phyloP scores from a whole-genome alignment of 306 rosid species.

The Lablab purpureus region DNA sequence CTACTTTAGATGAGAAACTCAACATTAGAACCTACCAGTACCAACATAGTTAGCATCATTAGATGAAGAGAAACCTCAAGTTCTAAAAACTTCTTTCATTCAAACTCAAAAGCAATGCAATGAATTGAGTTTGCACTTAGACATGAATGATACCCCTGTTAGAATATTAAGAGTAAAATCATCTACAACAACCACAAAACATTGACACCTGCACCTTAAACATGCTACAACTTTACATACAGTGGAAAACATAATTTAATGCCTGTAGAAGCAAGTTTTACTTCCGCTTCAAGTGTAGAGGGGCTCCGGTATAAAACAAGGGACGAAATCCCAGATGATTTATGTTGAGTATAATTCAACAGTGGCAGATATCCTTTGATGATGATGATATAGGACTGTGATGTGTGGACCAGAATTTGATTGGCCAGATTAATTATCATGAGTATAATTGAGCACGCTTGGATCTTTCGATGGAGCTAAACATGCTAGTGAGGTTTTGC shows the following conservation, averaged over 20 bases:
- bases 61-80: slow-evolving; percentile 21
- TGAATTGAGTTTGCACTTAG: slow-evolving; percentile 40
- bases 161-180: slow-evolving; percentile 45
- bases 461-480: slow-evolving; percentile 21
- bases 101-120: slow-evolving; percentile 35
- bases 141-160: slow-evolving; percentile 52
- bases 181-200: slow-evolving; percentile 48
- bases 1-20: no score
- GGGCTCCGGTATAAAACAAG: slow-evolving; percentile 19
- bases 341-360: slow-evolving; percentile 32
- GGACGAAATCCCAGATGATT: slow-evolving; percentile 22
- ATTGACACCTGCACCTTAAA: slow-evolving; percentile 56
- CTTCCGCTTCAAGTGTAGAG: slow-evolving; percentile 43
- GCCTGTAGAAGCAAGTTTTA: slow-evolving; percentile 46
- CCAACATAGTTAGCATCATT: slow-evolving; percentile 1
- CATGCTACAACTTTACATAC: slow-evolving; percentile 77
- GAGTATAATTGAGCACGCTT: slow-evolving; percentile 42
- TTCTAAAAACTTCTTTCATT: slow-evolving; percentile 33
- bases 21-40: no score
- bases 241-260: slow-evolving; percentile 50
- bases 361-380: slow-evolving; percentile 33
- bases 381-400: slow-evolving; percentile 25
- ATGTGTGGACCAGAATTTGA: slow-evolving; percentile 42
- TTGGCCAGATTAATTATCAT: slow-evolving; percentile 48
- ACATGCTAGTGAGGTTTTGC: slow-evolving; percentile 63